Base-by-base conservation (phyloP, 116 monocot species). In the Zostera marina region DNA sequence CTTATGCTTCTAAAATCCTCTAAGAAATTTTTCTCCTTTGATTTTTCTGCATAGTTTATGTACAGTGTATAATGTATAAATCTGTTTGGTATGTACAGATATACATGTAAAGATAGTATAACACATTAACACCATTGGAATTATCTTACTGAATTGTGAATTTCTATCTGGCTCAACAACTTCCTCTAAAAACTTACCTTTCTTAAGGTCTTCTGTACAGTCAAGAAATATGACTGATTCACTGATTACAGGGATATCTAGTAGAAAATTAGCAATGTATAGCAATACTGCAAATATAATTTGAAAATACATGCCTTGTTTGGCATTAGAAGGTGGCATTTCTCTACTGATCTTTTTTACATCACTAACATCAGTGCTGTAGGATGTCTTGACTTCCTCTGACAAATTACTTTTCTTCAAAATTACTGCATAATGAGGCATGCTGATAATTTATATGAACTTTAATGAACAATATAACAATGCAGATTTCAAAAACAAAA, bases 391-490 rank as follows among this genome's bases (percentile, higher is more conserved):
- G 43, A 45, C 24, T 60, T 44, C 59, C 13, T 61, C 46, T 46
- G 61, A 20, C 15, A 61, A 44, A 61, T 14, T 44, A 43, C 12
- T 44, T 43, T 22, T 60, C 45, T 45, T 45, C 1, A 46, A 46
- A 25, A 12, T 46, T 61, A 45, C 61, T 61, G 23, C 45, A 58
- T 14, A 43, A 11, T 59, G 39, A 43, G 21, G 16, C 17, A 59
- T 6, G 13, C 12, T n/a, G n/a, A 43, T 59, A 9, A 26, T 44
- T 58, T 42, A 59, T 15, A 43, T 16, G 19, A 19, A 21, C n/a
- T 7, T 15, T 21, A 19, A n/a, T 7, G 17, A 19, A 41, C 43
- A 41, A 59, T 42, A 43, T 9, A n/a, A 32, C 56, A 56, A 14
- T 11, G 56, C 56, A 56, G 10, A 14, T 16, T 38, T 3, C 56